Conservation (phyloP, 352 stramenopile species). For the Phytophthora pinifolia region DNA sequence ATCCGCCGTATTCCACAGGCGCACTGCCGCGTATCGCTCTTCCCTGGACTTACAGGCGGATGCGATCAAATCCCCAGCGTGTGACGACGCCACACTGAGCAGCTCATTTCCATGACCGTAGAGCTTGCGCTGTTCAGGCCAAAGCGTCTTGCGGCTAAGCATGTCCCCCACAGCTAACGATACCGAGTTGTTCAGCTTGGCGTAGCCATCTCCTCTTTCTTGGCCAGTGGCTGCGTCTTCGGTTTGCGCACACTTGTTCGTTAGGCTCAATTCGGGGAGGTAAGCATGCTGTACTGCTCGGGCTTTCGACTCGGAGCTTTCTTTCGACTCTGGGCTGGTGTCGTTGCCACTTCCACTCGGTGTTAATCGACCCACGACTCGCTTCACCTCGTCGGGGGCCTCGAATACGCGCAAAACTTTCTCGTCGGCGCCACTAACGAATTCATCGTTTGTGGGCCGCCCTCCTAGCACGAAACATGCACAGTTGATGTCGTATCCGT, state of each 20-base stretch:
- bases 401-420: slow-evolving; percentile 84
- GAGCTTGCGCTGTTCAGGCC: slow-evolving; percentile 74
- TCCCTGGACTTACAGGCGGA: slow-evolving; percentile 80
- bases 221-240: neutral
- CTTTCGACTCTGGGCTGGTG: neutral
- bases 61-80: slow-evolving; percentile 51
- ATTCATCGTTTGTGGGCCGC: slow-evolving; percentile 36
- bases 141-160: slow-evolving; percentile 65
- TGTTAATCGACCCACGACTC: slow-evolving; percentile 32
- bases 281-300: slow-evolving; percentile 54
- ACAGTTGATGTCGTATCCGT: slow-evolving; percentile 84
- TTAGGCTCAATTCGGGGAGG: slow-evolving; percentile 72
- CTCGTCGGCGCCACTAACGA: slow-evolving; percentile 80
- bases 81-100: slow-evolving; percentile 61
- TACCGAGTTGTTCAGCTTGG: slow-evolving; percentile 15
- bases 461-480: slow-evolving; percentile 44
- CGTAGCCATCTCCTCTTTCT: slow-evolving; percentile 31
- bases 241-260: slow-evolving; percentile 53
- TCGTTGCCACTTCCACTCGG: neutral
- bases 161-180: slow-evolving; percentile 62
- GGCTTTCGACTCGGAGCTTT: neutral
- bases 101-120: slow-evolving; percentile 84
- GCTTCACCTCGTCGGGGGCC: slow-evolving; percentile 51
- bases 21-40: slow-evolving; percentile 60
- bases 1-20: slow-evolving; percentile 64